phyloP scores from a whole-genome alignment of 1,284 basidiomycete genomes.

The Neonothopanus nambi region DNA sequence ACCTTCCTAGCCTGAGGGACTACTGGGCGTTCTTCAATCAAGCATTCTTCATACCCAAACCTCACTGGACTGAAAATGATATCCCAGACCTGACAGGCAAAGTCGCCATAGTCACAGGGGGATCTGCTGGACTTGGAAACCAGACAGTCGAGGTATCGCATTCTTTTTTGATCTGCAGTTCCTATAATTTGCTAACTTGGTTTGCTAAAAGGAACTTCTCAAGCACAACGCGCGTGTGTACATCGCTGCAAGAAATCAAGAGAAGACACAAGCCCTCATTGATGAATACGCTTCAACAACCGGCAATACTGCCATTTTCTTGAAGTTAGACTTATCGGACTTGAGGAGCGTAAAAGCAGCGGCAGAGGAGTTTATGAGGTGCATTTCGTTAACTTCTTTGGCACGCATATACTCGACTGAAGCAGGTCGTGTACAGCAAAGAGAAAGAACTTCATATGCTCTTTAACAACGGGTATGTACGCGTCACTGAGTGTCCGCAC shows the following conservation, averaged over 20 bases:
- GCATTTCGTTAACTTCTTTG: neutral
- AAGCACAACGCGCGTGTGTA: constrained; percentile 65
- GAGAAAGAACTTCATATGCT: constrained; percentile 30
- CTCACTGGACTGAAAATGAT: neutral
- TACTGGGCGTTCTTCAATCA: too few relatives aligned
- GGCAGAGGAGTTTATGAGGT: constrained; percentile 53
- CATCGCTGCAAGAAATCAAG: constrained; percentile 51
- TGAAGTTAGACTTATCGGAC: constrained; percentile 63
- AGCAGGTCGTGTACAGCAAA: constrained; percentile 17
- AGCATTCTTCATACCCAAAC: neutral
- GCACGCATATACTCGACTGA: too few relatives aligned
- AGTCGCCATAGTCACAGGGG: constrained; percentile 12
- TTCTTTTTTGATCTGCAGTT: too few relatives aligned
- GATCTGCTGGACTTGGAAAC: constrained; percentile 8
- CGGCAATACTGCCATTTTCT: constrained; percentile 46
- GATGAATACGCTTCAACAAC: constrained; percentile 45
- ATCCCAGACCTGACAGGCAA: constrained; percentile 13
- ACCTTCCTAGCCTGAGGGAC: too few relatives aligned
- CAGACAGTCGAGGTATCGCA: constrained; percentile 7
- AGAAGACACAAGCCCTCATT: constrained; percentile 51
- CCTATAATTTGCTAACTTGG: too few relatives aligned
- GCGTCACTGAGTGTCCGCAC: too few relatives aligned
- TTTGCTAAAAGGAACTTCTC: constrained; percentile 48
- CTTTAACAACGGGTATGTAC: constrained; percentile 23
- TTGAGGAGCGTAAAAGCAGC: constrained; percentile 51